Evolutionary conservation across 225 moss, liverwort and hornwort genomes (phyloP).

Genomic region (Pseudisothecium myosuroides): DNA sequence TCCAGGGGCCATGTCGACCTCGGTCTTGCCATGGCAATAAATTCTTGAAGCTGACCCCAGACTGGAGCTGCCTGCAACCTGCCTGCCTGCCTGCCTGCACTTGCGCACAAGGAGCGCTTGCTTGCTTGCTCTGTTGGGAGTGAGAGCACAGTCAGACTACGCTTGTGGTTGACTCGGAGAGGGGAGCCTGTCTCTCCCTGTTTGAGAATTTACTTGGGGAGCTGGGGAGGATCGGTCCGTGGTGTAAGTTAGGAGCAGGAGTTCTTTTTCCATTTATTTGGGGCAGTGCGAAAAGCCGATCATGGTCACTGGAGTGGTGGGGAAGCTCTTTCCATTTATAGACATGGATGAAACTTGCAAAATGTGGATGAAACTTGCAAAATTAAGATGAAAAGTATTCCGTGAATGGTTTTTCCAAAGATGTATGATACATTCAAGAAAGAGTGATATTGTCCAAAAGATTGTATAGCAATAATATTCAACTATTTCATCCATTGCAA

Average conservation of each 20-base stretch:
- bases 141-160: neutral
- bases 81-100: neutral
- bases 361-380: neutral
- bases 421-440: neutral
- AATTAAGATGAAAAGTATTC: neutral
- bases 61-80: neutral
- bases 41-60: neutral
- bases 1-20: neutral
- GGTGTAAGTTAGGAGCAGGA: neutral
- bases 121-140: neutral
- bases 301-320: neutral
- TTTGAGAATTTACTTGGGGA: neutral
- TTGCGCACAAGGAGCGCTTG: neutral
- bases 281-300: neutral
- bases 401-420: no score
- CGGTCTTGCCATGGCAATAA: neutral
- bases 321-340: neutral
- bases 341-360: neutral
- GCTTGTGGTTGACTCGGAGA: neutral
- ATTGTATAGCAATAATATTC: neutral
- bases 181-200: neutral
- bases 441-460: neutral
- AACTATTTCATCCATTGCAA: neutral
- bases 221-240: neutral
- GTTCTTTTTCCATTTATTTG: neutral